A percentile compares a stretch with the other conserved stretches of the same genome.
These are phyloP conservation scores for Neocucurbitaria cava DNA, from an alignment of 2,329 filamentous ascomycete genomes.

Conservation along the genomic window DNA sequence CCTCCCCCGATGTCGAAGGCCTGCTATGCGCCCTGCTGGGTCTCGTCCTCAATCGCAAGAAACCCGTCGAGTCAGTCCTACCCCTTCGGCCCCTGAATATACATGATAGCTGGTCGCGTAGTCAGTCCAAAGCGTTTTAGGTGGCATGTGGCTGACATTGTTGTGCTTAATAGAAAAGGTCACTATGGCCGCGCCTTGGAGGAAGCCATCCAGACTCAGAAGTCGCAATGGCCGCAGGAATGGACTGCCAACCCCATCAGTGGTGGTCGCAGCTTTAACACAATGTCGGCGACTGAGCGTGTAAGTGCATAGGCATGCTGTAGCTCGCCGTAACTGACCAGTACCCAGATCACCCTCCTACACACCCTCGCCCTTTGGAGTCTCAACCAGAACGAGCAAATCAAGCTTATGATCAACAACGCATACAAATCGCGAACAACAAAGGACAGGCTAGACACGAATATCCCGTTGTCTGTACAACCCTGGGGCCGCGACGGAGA, in stretches of 20 bases:
- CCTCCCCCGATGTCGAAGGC: conserved; percentile 84
- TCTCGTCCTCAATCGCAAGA: conserved; percentile 93
- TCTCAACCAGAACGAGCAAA: conserved; percentile 82
- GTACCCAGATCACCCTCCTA: conserved; percentile 75
- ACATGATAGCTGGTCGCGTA: conserved; percentile 28
- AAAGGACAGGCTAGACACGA: conserved; percentile 79
- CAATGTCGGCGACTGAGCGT: conserved; percentile 80
- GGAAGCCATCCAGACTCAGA: conserved; percentile 86
- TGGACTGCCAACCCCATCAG: conserved; percentile 89
- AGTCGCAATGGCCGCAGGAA: conserved; percentile 82
- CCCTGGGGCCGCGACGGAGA: conserved; percentile 90
- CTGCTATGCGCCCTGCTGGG: conserved; percentile 89
- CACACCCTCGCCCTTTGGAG: conserved; percentile 87
- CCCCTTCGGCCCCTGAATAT: conserved; percentile 16
- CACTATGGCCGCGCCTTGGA: conserved; percentile 94
- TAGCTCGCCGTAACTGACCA: conserved; percentile 24
- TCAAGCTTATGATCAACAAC: conserved; percentile 82
- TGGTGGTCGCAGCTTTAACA: conserved; percentile 79
- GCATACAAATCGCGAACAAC: conserved; percentile 72
- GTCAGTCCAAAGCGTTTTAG: not conserved
- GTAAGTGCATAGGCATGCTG: conserved; percentile 59
- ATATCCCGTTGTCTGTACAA: conserved; percentile 88
- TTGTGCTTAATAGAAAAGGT: conserved; percentile 68
- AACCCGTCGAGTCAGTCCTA: conserved; percentile 89
- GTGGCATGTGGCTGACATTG: conserved; percentile 39